Conservation (phyloP, 2,329 filamentous ascomycete species). For the Remersonia thermophila region DNA sequence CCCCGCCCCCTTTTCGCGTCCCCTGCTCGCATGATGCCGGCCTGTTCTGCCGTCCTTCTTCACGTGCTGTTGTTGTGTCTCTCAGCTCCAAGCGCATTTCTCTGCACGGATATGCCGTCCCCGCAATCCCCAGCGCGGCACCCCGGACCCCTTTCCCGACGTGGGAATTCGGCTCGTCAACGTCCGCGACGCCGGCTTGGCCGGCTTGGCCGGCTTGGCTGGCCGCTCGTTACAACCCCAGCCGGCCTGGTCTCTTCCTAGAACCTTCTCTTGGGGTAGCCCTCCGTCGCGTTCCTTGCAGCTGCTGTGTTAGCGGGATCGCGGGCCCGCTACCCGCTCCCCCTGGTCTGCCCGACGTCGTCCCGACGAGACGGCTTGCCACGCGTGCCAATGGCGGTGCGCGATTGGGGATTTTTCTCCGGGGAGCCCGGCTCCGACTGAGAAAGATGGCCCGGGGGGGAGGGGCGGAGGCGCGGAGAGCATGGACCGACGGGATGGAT, state of each 20-base stretch:
- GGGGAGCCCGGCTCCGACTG: too few relatives aligned
- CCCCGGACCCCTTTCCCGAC: constrained; percentile 1
- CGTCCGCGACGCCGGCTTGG: constrained; percentile 5
- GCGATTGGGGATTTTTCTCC: neutral
- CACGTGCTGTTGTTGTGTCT: too few relatives aligned
- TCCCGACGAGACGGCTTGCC: neutral
- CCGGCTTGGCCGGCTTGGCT: constrained; percentile 3
- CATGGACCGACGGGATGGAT: neutral
- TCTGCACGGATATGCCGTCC: neutral
- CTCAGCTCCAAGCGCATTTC: too few relatives aligned
- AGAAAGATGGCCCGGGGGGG: too few relatives aligned
- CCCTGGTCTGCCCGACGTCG: neutral
- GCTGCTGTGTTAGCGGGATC: neutral
- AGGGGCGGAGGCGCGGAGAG: constrained; percentile 2
- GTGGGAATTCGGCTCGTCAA: constrained; percentile 8
- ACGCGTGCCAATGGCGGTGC: constrained; percentile 2
- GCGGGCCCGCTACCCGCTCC: constrained; percentile 7
- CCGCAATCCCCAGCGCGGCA: neutral
- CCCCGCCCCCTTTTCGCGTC: too few relatives aligned
- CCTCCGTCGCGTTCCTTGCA: constrained; percentile 5
- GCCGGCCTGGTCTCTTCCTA: neutral
- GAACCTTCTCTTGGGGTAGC: neutral
- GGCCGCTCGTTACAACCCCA: neutral
- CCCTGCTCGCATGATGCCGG: neutral
- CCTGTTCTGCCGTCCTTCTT: neutral